These are phyloP conservation scores for Eimeria necatrix DNA, from an alignment of 169 alveolate genomes.

Conservation along the genomic window DNA sequence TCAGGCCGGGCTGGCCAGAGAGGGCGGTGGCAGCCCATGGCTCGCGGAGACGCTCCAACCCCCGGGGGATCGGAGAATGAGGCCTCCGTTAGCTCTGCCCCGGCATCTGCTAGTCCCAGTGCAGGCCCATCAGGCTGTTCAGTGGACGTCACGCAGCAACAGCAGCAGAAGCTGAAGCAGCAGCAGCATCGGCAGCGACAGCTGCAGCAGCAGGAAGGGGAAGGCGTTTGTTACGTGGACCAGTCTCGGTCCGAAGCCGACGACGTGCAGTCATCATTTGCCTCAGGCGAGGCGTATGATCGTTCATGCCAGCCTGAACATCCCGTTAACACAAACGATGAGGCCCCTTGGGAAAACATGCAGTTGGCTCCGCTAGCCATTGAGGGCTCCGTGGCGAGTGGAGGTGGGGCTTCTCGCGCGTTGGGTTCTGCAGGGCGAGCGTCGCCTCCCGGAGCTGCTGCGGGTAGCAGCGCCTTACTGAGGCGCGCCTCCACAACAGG, in stretches of 20 bases:
- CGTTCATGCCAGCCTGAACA: neutral
- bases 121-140: neutral
- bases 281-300: neutral
- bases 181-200: slow-evolving; percentile 1
- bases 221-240: neutral
- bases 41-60: neutral
- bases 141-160: neutral
- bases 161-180: slow-evolving; percentile 20
- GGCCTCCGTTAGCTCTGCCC: neutral
- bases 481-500: neutral
- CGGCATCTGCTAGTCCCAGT: slow-evolving; percentile 16
- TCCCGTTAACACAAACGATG: neutral
- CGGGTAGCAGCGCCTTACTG: neutral
- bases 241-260: neutral
- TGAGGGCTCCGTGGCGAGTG: slow-evolving; percentile 5
- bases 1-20: neutral
- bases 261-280: neutral
- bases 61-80: neutral
- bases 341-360: neutral
- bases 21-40: neutral
- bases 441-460: neutral
- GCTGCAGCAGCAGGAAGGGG: slow-evolving; percentile 1
- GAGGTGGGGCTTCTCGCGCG: too few species aligned
- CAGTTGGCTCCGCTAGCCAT: neutral
- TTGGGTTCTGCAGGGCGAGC: neutral